Conservation (phyloP, 2,329 filamentous ascomycete species). For the Fusarium newnesense region DNA sequence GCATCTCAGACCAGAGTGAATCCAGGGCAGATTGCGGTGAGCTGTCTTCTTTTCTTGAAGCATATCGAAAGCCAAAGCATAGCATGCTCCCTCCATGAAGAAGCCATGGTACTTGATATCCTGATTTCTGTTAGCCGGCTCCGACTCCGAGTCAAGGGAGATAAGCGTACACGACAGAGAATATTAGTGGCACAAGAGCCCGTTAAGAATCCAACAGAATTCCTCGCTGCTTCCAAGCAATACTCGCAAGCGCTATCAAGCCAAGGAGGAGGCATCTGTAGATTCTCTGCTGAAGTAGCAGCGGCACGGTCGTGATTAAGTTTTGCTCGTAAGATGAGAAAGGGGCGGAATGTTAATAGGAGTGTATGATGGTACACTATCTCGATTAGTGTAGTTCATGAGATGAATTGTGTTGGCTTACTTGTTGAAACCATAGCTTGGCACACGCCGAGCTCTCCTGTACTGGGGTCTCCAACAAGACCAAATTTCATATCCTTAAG, state of each 20-base stretch:
- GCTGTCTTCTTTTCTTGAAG: constrained; percentile 52
- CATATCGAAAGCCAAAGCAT: constrained; percentile 55
- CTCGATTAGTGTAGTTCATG: not conserved
- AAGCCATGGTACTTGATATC: constrained; percentile 57
- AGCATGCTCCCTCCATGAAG: constrained; percentile 54
- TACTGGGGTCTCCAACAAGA: constrained; percentile 49
- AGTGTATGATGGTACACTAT: constrained; percentile 57
- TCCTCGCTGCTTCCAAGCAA: constrained; percentile 53
- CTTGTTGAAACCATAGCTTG: constrained; percentile 54
- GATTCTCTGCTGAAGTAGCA: constrained; percentile 4
- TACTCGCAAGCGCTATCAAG: constrained; percentile 56
- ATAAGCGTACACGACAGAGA: constrained; percentile 50
- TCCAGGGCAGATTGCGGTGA: constrained; percentile 54
- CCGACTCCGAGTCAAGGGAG: too few species aligned
- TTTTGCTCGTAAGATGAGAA: constrained; percentile 56
- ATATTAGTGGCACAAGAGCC: constrained; percentile 53
- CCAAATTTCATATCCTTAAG: constrained; percentile 47
- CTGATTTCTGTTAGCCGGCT: constrained; percentile 40
- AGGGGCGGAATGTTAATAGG: constrained; percentile 56
- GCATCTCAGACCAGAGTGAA: constrained; percentile 51
- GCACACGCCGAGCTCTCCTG: constrained; percentile 51
- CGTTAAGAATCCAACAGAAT: constrained; percentile 53
- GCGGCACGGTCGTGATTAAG: constrained; percentile 48
- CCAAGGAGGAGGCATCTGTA: constrained; percentile 47
- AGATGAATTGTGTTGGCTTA: constrained; percentile 37